These are phyloP conservation scores for Aegilops speltoides DNA, from an alignment of 176 grass and related monocot species.

Conservation along the genomic window DNA sequence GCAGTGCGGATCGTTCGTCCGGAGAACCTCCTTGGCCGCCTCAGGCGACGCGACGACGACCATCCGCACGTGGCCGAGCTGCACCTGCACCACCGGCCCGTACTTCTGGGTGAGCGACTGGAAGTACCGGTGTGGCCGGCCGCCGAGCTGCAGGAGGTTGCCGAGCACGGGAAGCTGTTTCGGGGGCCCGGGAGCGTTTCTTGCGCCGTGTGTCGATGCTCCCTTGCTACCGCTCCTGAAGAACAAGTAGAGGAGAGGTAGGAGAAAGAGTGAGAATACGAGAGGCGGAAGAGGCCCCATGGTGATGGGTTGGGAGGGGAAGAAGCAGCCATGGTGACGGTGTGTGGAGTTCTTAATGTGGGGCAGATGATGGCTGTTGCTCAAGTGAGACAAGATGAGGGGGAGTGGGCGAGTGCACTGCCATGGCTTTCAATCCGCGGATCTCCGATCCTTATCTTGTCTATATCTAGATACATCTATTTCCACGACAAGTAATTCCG, in stretches of 20 bases:
- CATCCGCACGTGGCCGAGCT: conserved; percentile 25
- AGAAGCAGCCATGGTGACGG: not conserved
- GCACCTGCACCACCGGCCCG: conserved; percentile 33
- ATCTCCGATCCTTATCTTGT: too few species aligned
- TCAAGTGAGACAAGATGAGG: too few species aligned
- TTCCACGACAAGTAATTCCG: too few species aligned
- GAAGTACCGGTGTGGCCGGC: conserved; percentile 42
- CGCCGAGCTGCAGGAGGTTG: conserved; percentile 43
- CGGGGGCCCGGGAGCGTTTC: not conserved
- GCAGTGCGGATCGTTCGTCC: conserved; percentile 30
- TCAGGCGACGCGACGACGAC: conserved; percentile 29
- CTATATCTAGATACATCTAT: too few species aligned
- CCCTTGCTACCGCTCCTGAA: not conserved
- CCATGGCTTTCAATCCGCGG: too few species aligned
- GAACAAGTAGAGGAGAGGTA: conserved; percentile 2
- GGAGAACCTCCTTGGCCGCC: conserved; percentile 38
- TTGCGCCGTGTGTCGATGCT: not conserved
- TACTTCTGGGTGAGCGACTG: not conserved
- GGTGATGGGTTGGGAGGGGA: not conserved
- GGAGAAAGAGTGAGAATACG: not conserved
- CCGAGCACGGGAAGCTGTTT: conserved; percentile 39
- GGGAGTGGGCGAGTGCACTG: too few species aligned
- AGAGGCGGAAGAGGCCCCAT: not conserved
- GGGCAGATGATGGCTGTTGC: too few species aligned
- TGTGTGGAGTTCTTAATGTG: too few species aligned